Percentiles rank a stretch among this genome's conserved stretches.
These are phyloP conservation scores for Phytophthora foliorum DNA, from an alignment of 352 stramenopile genomes.

Conservation along the genomic window DNA sequence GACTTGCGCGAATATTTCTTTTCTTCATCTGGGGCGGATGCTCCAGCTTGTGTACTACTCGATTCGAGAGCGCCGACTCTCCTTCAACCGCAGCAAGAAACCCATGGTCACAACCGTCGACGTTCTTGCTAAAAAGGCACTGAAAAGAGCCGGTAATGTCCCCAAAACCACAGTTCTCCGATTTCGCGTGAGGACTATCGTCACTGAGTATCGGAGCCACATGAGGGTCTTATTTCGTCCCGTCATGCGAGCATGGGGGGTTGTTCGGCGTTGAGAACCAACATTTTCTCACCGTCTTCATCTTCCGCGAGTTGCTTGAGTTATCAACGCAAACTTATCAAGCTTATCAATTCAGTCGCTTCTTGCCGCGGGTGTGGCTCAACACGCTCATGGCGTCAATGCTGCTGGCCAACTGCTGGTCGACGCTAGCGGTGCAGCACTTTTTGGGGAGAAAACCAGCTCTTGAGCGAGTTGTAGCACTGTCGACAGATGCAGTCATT, in stretches of 20 bases:
- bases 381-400: conserved; percentile 32
- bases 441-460: conserved; percentile 28
- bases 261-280: conserved; percentile 10
- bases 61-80: conserved; percentile 9
- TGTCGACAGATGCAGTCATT: conserved; percentile 9
- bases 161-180: not conserved
- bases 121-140: not conserved
- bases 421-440: conserved; percentile 56
- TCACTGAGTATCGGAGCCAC: not conserved
- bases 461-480: conserved; percentile 3
- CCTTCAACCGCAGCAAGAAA: conserved; percentile 3
- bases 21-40: conserved; percentile 4
- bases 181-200: not conserved
- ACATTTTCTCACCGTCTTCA: conserved; percentile 25
- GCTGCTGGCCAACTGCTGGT: conserved; percentile 54
- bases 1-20: conserved; percentile 1
- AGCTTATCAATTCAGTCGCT: conserved; percentile 21
- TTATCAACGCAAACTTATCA: conserved; percentile 19
- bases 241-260: not conserved
- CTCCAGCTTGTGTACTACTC: conserved; percentile 11
- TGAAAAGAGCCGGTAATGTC: not conserved
- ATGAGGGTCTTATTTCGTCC: not conserved
- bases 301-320: conserved; percentile 20
- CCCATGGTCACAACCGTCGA: not conserved
- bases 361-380: conserved; percentile 26